These are phyloP conservation scores for Penicillium longicatenatum DNA, from an alignment of 495 filamentous ascomycete species.

Conservation along the genomic window DNA sequence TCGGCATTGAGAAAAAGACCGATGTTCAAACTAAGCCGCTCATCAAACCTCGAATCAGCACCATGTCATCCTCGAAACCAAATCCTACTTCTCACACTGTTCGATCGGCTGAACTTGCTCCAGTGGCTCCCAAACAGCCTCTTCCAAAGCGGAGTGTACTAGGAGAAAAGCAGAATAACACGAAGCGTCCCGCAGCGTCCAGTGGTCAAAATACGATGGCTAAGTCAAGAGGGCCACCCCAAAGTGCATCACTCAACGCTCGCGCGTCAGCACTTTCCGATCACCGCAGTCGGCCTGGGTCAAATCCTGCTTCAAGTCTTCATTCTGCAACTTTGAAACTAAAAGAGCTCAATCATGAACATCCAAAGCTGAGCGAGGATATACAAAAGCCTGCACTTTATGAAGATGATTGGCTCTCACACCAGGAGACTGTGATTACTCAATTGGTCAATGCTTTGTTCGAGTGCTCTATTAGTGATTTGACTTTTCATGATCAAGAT, in stretches of 20 bases:
- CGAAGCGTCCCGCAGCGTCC: slow-evolving; percentile 5
- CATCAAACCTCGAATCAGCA: neutral
- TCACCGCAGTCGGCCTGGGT: slow-evolving; percentile 21
- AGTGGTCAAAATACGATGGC: neutral
- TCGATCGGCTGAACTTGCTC: slow-evolving; percentile 3
- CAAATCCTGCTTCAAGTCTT: slow-evolving; percentile 21
- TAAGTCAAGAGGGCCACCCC: slow-evolving; percentile 2
- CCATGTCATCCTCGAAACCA: slow-evolving; percentile 8
- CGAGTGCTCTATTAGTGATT: slow-evolving; percentile 27
- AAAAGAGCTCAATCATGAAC: slow-evolving; percentile 37
- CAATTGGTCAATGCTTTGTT: slow-evolving; percentile 63
- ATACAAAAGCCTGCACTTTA: slow-evolving; percentile 59
- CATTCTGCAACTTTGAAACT: slow-evolving; percentile 7
- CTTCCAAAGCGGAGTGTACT: slow-evolving; percentile 10
- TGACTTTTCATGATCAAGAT: slow-evolving; percentile 26
- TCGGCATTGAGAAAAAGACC: slow-evolving; percentile 21
- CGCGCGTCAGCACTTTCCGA: slow-evolving; percentile 15
- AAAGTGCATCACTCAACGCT: slow-evolving; percentile 13
- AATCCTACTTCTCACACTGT: slow-evolving; percentile 8
- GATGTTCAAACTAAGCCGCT: neutral
- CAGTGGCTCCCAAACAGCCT: neutral
- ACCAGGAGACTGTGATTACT: slow-evolving; percentile 63
- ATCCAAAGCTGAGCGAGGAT: slow-evolving; percentile 57
- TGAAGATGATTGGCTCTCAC: slow-evolving; percentile 65
- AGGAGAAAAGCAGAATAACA: slow-evolving; percentile 15